These are phyloP conservation scores for Fusarium illudens DNA, from an alignment of 2,329 filamentous ascomycete species.

Conservation along the genomic window DNA sequence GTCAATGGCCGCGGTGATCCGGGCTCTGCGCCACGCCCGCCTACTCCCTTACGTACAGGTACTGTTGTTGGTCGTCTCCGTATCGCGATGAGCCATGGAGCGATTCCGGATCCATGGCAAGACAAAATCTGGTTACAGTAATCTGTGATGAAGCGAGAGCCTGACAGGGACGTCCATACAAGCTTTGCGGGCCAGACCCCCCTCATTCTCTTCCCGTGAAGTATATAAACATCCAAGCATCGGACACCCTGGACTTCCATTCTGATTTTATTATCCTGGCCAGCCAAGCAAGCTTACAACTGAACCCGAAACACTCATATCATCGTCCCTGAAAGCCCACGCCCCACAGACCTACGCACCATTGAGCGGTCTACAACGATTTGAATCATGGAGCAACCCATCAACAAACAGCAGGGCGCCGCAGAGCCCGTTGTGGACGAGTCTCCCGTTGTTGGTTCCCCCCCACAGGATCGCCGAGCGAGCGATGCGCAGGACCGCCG, in stretches of 20 bases:
- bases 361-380: neutral
- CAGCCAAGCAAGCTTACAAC: neutral
- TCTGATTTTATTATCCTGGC: neutral
- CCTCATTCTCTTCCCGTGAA: conserved; percentile 7
- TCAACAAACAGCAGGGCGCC: conserved; percentile 38
- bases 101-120: neutral
- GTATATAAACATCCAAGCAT: conserved; percentile 29
- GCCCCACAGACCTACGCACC: neutral
- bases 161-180: conserved; percentile 9
- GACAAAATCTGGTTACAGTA: neutral
- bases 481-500: conserved; percentile 45
- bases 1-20: conserved; percentile 39
- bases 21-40: conserved; percentile 25
- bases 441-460: conserved; percentile 40
- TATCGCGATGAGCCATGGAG: neutral
- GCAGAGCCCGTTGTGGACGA: conserved; percentile 42
- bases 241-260: neutral
- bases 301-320: neutral
- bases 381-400: conserved; percentile 37
- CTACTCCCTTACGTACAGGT: conserved; percentile 13
- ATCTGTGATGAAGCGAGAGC: neutral
- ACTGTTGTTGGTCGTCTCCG: conserved; percentile 6
- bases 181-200: conserved; percentile 43
- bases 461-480: conserved; percentile 28
- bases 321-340: neutral